phyloP scores from a whole-genome alignment of 306 rosid genomes.

The Alnus rubra region DNA sequence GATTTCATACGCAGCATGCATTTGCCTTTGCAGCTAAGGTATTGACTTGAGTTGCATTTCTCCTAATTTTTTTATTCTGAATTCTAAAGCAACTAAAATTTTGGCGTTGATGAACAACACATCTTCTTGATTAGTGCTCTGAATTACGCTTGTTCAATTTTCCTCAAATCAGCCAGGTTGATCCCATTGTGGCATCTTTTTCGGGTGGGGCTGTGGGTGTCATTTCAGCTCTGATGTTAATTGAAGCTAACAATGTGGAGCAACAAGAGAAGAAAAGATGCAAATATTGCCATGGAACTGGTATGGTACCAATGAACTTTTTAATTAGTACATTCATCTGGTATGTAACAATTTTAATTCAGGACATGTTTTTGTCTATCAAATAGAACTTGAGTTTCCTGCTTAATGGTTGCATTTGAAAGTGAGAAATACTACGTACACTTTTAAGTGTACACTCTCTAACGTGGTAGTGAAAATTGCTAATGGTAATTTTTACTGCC shows the following conservation, averaged over 20 bases:
- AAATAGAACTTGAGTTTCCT: background rate
- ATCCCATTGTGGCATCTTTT: conserved; percentile 96
- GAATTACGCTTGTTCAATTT: conserved; percentile 31
- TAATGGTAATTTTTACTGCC: too few species aligned
- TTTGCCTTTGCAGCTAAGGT: conserved; percentile 93
- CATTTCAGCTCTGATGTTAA: conserved; percentile 86
- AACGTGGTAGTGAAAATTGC: too few species aligned
- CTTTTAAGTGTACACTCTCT: too few species aligned
- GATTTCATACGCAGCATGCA: conserved; percentile 91
- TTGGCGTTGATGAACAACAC: conserved; percentile 9
- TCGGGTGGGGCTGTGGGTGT: conserved; percentile 98
- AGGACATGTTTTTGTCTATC: conserved; percentile 22
- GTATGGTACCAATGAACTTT: conserved; percentile 12
- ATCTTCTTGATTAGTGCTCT: conserved; percentile 26
- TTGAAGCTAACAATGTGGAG: conserved; percentile 91
- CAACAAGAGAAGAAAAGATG: conserved; percentile 93
- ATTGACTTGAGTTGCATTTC: conserved; percentile 5
- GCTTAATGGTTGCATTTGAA: conserved; percentile 9
- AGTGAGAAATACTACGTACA: too few species aligned
- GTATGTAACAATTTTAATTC: conserved; percentile 34
- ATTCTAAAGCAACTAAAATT: conserved; percentile 11
- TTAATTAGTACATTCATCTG: conserved; percentile 26
- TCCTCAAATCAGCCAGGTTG: conserved; percentile 75
- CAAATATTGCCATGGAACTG: conserved; percentile 91
- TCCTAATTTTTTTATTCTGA: conserved; percentile 2